Evolutionary conservation across 2,329 filamentous ascomycete species (phyloP).

Genomic region (Colletotrichum ledebouriae): DNA sequence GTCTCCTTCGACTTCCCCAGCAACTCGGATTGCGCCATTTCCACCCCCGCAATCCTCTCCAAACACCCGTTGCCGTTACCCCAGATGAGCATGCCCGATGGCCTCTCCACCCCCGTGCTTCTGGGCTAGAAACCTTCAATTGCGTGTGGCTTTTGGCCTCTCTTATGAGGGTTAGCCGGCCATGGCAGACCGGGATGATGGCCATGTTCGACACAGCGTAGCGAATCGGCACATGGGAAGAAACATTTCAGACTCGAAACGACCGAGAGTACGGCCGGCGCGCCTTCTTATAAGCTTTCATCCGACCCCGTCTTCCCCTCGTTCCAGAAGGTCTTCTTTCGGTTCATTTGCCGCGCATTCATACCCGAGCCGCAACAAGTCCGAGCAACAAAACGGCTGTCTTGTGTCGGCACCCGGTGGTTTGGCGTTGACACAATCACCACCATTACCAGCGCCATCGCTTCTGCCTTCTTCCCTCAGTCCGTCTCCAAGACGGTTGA

Average conservation of each 20-base stretch:
- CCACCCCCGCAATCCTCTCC: conserved; percentile 37
- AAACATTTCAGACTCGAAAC: conserved; percentile 23
- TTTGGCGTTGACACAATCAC: background rate
- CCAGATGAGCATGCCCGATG: background rate
- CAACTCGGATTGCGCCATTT: conserved; percentile 15
- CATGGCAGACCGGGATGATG: conserved; percentile 12
- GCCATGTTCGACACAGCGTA: conserved; percentile 9
- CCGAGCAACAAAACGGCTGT: conserved; percentile 1
- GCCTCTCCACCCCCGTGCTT: background rate
- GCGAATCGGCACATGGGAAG: conserved; percentile 18
- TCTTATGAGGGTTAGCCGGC: conserved; percentile 7
- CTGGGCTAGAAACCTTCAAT: background rate
- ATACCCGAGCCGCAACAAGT: background rate
- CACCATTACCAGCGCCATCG: background rate
- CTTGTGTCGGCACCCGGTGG: conserved; percentile 3
- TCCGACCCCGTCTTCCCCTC: conserved; percentile 20
- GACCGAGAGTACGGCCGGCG: conserved; percentile 36
- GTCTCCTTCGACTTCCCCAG: conserved; percentile 19
- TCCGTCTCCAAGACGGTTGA: background rate
- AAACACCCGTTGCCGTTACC: conserved; percentile 26
- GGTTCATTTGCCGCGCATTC: conserved; percentile 1
- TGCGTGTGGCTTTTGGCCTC: background rate
- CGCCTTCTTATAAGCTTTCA: conserved; percentile 33
- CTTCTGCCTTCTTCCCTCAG: background rate
- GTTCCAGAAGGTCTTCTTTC: conserved; percentile 9